Base-by-base conservation (phyloP, 805 yeast genomes). In the Schizosaccharomyces japonicus region DNA sequence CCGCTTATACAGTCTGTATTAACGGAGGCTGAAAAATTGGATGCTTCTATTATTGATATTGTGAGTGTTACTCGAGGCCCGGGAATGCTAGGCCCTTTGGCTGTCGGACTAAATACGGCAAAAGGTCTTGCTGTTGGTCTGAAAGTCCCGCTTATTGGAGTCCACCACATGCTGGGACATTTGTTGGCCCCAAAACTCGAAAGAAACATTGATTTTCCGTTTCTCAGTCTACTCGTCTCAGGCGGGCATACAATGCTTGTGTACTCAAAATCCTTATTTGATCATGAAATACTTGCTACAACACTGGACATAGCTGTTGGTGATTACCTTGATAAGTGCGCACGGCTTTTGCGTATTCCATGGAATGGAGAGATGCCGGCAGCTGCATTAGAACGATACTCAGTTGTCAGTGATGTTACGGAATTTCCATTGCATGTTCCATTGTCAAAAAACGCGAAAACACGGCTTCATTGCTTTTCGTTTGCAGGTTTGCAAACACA, bases 171-270 rank as follows among this genome's bases (percentile, higher is more conserved):
- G 98, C 66, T 87, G 45, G 4, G 94, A 0, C 98, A 90, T 63
- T 63, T 90, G 4, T 60, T 90, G 27, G 67, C 81, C 0, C 75
- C 84, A 1, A 59, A 84, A 47, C 58, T 75, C 58, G 63, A 58
- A 21, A 21, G 49, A 52, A 77, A 67, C 45, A 84, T 90, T 15
- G 80, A 77, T 44, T 74, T 69, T 44, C 85, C 79, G 1, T 82
- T 80, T 53, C 54, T 82, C 13, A 80, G 85, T 54, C 63, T 90
- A 25, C 63, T 90, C 28, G 85, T 76, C 15, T 78, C 92, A 55
- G 98, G 98, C 0, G 98, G 98, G 0, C 98, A 90, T 57, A 85
- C 96, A 0, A 75, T 83, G 75, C 63, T 85, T 25, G 94, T 87
- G 1, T 64, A 73, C 5, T 77, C 85, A 49, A 63, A 60, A 28